Evolutionary conservation across 805 yeast genomes (phyloP).

Genomic region (Candida khao-thaluensis): DNA sequence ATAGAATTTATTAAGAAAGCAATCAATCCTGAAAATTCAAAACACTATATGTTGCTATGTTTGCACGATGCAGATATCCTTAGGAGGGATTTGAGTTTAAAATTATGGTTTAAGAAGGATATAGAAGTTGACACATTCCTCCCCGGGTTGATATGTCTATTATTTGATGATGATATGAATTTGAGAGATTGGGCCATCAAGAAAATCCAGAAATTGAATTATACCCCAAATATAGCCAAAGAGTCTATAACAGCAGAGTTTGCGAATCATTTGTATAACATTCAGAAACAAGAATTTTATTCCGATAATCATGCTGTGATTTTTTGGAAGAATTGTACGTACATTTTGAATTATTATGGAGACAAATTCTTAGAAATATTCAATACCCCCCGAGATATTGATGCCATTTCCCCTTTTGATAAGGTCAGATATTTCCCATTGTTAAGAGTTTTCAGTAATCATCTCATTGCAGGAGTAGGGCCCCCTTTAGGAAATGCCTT

Average conservation of each 20-base stretch:
- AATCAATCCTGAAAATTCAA: background rate
- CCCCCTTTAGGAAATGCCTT: constrained; percentile 55
- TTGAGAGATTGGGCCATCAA: constrained; percentile 8
- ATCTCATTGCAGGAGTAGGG: constrained; percentile 49
- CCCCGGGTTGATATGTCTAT: constrained; percentile 48
- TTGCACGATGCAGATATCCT: constrained; percentile 9
- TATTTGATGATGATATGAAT: constrained; percentile 51
- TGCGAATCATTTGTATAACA: constrained; percentile 37
- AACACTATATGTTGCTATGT: constrained; percentile 4
- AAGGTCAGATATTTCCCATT: constrained; percentile 36
- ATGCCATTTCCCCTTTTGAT: constrained; percentile 26
- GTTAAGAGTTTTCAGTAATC: constrained; percentile 46
- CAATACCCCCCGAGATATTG: constrained; percentile 29
- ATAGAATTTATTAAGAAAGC: constrained; percentile 10
- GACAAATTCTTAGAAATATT: constrained; percentile 17
- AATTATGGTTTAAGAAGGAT: constrained; percentile 3
- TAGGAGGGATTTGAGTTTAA: constrained; percentile 3
- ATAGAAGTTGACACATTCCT: background rate
- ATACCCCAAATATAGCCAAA: background rate
- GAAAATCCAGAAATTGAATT: background rate
- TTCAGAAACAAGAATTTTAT: constrained; percentile 55
- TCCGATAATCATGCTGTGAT: constrained; percentile 36
- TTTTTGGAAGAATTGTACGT: constrained; percentile 49
- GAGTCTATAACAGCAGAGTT: constrained; percentile 1
- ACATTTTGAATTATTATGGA: constrained; percentile 27